Conservation (phyloP, 1,139 yeast genomes). For the Sugiyamaella pinicola region DNA sequence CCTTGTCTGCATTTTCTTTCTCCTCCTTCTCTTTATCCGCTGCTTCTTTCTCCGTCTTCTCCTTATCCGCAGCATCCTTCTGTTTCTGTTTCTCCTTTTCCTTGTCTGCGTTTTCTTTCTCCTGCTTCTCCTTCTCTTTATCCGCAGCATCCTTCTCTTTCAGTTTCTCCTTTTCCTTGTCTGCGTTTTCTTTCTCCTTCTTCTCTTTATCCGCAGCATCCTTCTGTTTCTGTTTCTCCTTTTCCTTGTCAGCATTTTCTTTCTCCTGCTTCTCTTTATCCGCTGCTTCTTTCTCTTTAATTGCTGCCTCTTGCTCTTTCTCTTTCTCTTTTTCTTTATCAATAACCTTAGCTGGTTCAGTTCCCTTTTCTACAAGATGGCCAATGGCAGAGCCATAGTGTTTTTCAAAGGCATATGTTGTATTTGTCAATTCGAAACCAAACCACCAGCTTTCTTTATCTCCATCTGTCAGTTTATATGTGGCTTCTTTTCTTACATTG, state of each 20-base stretch:
- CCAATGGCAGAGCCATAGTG: conserved; percentile 12
- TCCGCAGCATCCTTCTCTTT: background rate
- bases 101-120: background rate
- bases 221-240: background rate
- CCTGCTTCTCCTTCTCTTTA: background rate
- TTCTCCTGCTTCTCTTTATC: background rate
- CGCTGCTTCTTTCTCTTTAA: no score
- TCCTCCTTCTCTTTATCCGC: background rate
- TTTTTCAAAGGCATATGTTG: conserved; percentile 13
- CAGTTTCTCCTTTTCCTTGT: background rate
- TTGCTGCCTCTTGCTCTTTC: background rate
- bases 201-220: background rate
- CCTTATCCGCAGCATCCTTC: background rate
- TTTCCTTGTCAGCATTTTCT: background rate
- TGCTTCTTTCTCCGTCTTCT: background rate
- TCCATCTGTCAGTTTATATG: conserved; percentile 14
- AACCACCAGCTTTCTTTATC: conserved; percentile 23
- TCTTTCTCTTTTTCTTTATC: background rate
- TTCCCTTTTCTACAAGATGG: background rate
- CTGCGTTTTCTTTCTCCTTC: background rate
- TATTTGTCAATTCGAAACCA: conserved; percentile 16
- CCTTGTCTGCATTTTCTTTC: background rate
- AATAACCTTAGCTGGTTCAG: background rate
- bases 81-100: background rate
- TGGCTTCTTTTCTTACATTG: conserved; percentile 18